Percentiles rank a stretch among this genome's conserved stretches.
These are phyloP conservation scores for Pseudogymnoascus sp. DNA, from an alignment of 2,329 filamentous ascomycete species.

Conservation along the genomic window DNA sequence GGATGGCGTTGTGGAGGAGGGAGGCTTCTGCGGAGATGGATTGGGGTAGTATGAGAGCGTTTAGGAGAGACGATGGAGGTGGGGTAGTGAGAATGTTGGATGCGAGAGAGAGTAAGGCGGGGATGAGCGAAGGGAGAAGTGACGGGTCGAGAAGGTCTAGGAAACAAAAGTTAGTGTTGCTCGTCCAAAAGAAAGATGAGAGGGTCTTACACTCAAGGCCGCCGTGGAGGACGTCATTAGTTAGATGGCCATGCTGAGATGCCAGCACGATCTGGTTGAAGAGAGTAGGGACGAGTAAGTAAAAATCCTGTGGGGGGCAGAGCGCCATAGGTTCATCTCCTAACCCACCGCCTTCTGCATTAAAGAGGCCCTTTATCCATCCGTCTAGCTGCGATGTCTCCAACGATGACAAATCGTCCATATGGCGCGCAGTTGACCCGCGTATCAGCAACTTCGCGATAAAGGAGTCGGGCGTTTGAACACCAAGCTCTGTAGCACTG, in stretches of 20 bases:
- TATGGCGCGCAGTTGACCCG: constrained; percentile 48
- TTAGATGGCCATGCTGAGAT: constrained; percentile 55
- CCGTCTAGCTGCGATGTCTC: constrained; percentile 53
- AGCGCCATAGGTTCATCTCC: constrained; percentile 75
- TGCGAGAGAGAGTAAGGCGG: constrained; percentile 61
- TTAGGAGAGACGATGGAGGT: constrained; percentile 42
- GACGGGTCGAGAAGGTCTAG: constrained; percentile 1
- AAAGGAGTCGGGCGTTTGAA: constrained; percentile 53
- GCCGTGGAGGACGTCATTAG: constrained; percentile 62
- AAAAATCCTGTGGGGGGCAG: constrained; percentile 76
- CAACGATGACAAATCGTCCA: constrained; percentile 54
- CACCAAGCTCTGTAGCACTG: constrained; percentile 54
- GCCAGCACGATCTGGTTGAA: constrained; percentile 70
- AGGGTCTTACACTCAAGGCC: constrained; percentile 63
- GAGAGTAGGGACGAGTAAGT: constrained; percentile 66
- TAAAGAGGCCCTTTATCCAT: constrained; percentile 45
- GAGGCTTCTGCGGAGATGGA: constrained; percentile 64
- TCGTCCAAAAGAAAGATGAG: constrained; percentile 1
- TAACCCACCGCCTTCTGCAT: constrained; percentile 63
- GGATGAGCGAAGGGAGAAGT: constrained; percentile 63
- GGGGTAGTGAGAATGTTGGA: constrained; percentile 37
- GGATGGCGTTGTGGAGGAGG: constrained; percentile 61
- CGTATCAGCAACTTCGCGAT: constrained; percentile 57
- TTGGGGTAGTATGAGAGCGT: constrained; percentile 62
- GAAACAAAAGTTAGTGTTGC: background rate